Evolutionary conservation across 179 eudicot species (phyloP), one percentile per base, ranked within the genome.

Genomic region (Beta macrorhiza): DNA sequence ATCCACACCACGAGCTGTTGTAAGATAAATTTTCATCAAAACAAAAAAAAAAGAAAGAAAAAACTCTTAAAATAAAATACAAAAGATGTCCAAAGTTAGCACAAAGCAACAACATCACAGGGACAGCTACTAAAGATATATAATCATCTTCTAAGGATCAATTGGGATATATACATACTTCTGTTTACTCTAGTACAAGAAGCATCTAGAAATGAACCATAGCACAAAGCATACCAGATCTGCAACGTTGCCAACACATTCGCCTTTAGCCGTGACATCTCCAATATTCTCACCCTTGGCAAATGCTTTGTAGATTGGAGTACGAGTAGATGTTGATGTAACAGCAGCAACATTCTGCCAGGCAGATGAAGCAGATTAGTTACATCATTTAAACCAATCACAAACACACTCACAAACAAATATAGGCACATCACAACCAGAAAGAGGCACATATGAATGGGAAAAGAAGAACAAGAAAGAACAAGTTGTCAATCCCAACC

Each of bases 251-350:
- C 97, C 93, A 75, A 97, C 97, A 88, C 98, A 97, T 90, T 94
- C 99, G 44, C 99, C 99, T 88, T 94, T 97, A 4, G 98, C 98
- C 45, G 99, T 97, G 61, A 97, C 97, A 92, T 97, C 99, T 67
- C 99, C 99, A 69, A 97, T 92, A 87, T 97, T 97, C 88, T 94
- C 98, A 78, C 99, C 99, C 78, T 87, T 92, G 47, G 99, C 98
- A 89, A 97, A 97, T 78, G 97, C 99, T 86, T 97, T 97, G 87
- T 97, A 94, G 45, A 97, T 94, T 81, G 99, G 99, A 29, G 97
- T 91, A 68, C 98, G 97, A 62, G 99, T 97, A 65, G 99, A 94
- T 76, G 99, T 97, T 78, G 99, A 97, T 70, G 99, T 93, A 74
- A 94, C 99, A 76, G 98, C 99, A 86, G 88, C 93, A 80, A 97